Percentiles rank a stretch among this genome's conserved stretches.
Evolutionary conservation across 2,329 filamentous ascomycete genomes (phyloP).

Genomic region (Fusarium camptoceras): DNA sequence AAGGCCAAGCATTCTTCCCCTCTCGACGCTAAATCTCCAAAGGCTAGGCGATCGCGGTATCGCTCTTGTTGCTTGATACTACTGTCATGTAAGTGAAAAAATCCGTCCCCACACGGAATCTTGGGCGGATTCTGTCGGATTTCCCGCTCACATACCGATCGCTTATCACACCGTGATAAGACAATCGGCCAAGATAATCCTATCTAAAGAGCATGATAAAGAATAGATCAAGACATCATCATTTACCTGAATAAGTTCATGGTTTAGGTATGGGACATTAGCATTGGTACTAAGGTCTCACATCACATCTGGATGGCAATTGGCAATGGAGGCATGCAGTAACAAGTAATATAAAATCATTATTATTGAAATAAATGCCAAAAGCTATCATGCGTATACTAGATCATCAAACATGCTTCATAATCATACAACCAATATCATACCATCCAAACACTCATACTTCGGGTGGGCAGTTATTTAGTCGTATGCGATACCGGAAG

Average conservation of each 20-base stretch:
- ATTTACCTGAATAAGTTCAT: not conserved
- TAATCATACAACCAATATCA: not conserved
- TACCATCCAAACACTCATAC: not conserved
- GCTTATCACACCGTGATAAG: not conserved
- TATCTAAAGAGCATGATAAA: not conserved
- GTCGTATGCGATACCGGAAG: slow-evolving; percentile 26
- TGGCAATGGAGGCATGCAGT: not conserved
- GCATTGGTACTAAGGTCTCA: not conserved
- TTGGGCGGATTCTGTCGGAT: slow-evolving; percentile 18
- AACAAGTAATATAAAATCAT: not conserved
- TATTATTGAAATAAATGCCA: not conserved
- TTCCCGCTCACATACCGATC: not conserved
- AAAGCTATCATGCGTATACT: not conserved
- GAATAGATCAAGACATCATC: not conserved
- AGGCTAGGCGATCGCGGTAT: not conserved
- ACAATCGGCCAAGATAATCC: not conserved
- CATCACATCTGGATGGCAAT: not conserved
- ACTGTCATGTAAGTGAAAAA: not conserved
- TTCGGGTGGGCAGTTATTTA: not conserved
- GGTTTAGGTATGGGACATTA: accelerated
- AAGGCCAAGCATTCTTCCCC: not conserved
- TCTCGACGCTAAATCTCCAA: not conserved
- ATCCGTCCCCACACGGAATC: slow-evolving; percentile 15
- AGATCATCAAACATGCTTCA: not conserved
- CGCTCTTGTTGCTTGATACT: not conserved